Percentiles rank a stretch among this genome's conserved stretches.
phyloP scores from a whole-genome alignment of 306 rosid genomes.

The Canavalia ensiformis region DNA sequence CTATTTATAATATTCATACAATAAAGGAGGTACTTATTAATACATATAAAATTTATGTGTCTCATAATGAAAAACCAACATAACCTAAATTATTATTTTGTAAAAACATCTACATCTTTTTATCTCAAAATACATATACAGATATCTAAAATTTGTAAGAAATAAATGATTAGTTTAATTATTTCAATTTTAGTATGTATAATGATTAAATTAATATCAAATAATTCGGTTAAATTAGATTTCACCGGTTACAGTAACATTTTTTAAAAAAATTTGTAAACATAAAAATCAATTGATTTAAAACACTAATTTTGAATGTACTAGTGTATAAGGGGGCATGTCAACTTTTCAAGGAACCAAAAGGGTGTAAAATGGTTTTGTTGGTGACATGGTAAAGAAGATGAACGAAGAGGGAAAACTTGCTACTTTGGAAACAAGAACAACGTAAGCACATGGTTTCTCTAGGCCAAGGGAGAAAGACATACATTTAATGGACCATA shows the following conservation, averaged over 20 bases:
- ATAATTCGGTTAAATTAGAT: background rate
- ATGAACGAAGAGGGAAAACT: background rate
- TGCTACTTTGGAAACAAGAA: conserved; percentile 10
- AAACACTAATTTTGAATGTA: background rate
- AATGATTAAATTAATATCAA: background rate
- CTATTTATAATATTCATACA: background rate
- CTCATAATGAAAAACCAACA: background rate
- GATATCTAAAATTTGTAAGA: background rate
- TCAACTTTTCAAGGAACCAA: background rate
- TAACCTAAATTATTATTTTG: background rate
- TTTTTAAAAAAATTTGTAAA: too few relatives aligned
- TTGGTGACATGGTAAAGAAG: background rate
- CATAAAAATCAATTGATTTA: background rate
- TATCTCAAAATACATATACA: background rate
- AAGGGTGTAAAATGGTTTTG: conserved; percentile 1
- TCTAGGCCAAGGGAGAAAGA: background rate
- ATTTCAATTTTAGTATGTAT: background rate
- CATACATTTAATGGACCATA: conserved; percentile 42
- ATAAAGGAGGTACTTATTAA: background rate
- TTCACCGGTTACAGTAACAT: too few relatives aligned
- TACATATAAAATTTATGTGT: background rate
- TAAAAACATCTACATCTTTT: background rate
- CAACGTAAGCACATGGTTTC: conserved; percentile 21
- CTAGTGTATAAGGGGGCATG: background rate
- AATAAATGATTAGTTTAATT: background rate